Evolutionary conservation across 305 asterid genomes (phyloP), one percentile per base, ranked within the genome.

Genomic region (Fraxinus albicans): DNA sequence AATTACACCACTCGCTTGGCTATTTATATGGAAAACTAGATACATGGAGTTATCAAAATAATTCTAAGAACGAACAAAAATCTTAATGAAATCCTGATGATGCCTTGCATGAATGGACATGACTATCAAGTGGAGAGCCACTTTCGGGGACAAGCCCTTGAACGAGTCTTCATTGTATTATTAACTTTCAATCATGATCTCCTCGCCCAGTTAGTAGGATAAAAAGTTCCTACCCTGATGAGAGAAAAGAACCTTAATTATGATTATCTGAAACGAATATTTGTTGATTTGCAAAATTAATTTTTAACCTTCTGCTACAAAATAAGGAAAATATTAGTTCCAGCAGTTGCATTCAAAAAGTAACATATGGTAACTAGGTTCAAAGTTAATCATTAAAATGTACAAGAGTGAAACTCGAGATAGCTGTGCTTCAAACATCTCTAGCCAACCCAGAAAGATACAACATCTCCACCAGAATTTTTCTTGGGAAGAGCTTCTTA

Each of bases 391-490:
- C 10, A 76, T 29, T 27, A 50, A 19, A 63, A n/a, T 50, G 50
- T 25, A 77, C 36, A 17, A 0, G 35, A 76, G 42, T 25, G 73
- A 76, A 76, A 76, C 83, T n/a, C n/a, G 74, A 72, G 27, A 42
- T 34, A 17, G n/a, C 50, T 38, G 47, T 19, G 60, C 47, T 82
- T 96, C 93, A 96, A 79, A 92, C 92, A 83, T 96, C 98, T 84
- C 85, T 85, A 0, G 93, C 93, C 86, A 90, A 69, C 70, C 96
- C 95, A 76, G 97, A 90, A 73, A 89, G 85, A 87, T 91, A 31
- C 91, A 38, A 91, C 79, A 47, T 90, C 92, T 81, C 91, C 96
- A 86, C 85, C 89, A 78, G 91, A 40, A 29, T 44, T 80, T 2
- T 80, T 60, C 81, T 80, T 73, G 2, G 92, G 83, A 79, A 72